These are phyloP conservation scores for Parasarocladium wereldwijsianum DNA, from an alignment of 2,329 filamentous ascomycete genomes.

Conservation along the genomic window DNA sequence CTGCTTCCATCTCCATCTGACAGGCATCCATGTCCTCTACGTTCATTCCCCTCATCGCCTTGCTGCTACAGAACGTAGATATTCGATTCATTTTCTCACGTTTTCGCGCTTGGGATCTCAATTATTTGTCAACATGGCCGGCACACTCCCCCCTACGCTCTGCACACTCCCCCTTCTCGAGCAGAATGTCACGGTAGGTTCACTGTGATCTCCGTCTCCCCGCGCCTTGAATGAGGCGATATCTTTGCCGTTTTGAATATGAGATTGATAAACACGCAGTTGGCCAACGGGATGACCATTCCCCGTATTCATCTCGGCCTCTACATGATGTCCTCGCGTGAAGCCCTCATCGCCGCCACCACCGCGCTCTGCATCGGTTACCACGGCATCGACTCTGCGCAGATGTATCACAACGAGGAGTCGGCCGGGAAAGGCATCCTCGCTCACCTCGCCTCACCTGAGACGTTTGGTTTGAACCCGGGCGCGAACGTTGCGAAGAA, in stretches of 20 bases:
- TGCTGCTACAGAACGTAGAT: too few species aligned
- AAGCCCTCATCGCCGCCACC: conserved; percentile 42
- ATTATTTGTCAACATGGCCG: too few species aligned
- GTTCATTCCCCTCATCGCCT: too few species aligned
- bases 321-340: conserved; percentile 51
- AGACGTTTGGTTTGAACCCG: conserved; percentile 27
- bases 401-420: conserved; percentile 53
- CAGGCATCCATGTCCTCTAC: too few species aligned
- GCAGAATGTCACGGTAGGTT: conserved; percentile 11
- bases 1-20: too few species aligned
- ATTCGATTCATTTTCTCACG: too few species aligned
- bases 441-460: conserved; percentile 32
- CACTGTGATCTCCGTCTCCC: neutral
- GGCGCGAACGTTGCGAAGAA: too few species aligned
- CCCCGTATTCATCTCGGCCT: conserved; percentile 61
- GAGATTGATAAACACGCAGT: conserved; percentile 21
- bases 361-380: conserved; percentile 40
- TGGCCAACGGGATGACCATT: conserved; percentile 51
- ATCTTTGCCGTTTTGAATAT: conserved; percentile 1
- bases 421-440: conserved; percentile 53
- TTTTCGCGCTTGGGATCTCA: too few species aligned
- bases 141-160: too few species aligned
- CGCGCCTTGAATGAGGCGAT: neutral
- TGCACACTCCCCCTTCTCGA: conserved; percentile 11
- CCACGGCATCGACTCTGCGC: conserved; percentile 35